Evolutionary conservation across 1,284 basidiomycete genomes (phyloP).

Genomic region (Irpex rosettiformis): DNA sequence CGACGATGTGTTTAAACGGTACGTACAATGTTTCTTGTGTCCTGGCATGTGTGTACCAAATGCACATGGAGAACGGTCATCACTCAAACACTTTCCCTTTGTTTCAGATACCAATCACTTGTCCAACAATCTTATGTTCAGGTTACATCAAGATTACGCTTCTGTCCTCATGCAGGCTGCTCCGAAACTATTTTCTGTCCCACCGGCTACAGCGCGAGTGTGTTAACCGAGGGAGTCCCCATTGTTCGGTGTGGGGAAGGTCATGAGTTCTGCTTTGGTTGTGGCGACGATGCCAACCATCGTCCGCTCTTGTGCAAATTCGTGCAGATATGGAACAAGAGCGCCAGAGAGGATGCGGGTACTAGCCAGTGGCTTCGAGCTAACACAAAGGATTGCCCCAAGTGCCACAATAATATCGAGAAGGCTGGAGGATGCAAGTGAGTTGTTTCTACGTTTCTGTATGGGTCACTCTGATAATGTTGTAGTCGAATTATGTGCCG

Average conservation of each 20-base stretch:
- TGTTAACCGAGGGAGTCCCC: constrained; percentile 49
- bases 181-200: constrained; percentile 29
- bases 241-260: constrained; percentile 50
- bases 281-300: constrained; percentile 50
- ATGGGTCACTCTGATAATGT: neutral
- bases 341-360: constrained; percentile 66
- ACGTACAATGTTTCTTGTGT: constrained; percentile 5
- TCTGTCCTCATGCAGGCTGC: constrained; percentile 48
- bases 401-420: constrained; percentile 66
- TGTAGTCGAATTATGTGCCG: constrained; percentile 42
- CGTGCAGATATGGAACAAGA: constrained; percentile 59
- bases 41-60: no score
- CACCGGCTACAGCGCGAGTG: constrained; percentile 35
- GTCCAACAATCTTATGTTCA: constrained; percentile 60
- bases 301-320: constrained; percentile 60
- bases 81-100: neutral
- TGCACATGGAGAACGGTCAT: no score
- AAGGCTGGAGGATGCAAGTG: constrained; percentile 74
- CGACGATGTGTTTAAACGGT: constrained; percentile 34
- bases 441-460: constrained; percentile 21
- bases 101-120: constrained; percentile 48
- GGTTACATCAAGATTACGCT: constrained; percentile 50
- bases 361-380: constrained; percentile 70
- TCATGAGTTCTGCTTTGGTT: constrained; percentile 56
- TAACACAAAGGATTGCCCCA: constrained; percentile 67